Evolutionary conservation across 2,329 filamentous ascomycete species (phyloP), one percentile per base, ranked within the genome.

Genomic region (Colletotrichum spinosum): DNA sequence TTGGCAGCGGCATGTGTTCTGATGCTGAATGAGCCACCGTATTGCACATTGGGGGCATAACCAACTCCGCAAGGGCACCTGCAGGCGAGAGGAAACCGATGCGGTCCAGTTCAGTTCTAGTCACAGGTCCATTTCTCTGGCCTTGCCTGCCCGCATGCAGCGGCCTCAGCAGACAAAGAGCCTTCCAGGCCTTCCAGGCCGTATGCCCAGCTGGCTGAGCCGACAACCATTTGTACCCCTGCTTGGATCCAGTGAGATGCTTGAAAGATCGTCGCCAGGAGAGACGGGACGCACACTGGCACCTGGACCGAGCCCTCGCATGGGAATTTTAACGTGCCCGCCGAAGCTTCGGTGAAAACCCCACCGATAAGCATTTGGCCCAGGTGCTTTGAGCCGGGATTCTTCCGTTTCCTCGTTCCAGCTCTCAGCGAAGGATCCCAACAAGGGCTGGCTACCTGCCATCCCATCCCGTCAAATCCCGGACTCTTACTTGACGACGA

Each of bases 261-360:
- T 55, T 62, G 52, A 45, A 41, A 55, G 62, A 65, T 65, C 62
- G 62, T 56, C 62, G 37, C 58, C 46, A 65, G 62, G 58, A 65
- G 58, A 65, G 41, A 41, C 46, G 52, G 57, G 48, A 62, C 48
- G 33, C 57, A 62, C 51, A 56, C 12, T 62, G 57, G 46, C 51
- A 65, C 13, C 61, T 65, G 56, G 62, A 42, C 61, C 50, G 50
- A 55, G 61, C 52, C 46, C 52, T 48, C 35, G 51, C 38, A 53
- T 52, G 52, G 37, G 57, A 42, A 34, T 45, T 51, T 48, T 17
- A 17, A 17, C 17, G 17, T 17, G 17, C 17, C 17, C 42, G 37
- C 46, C 56, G 35, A 55, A 48, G 34, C 35, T 44, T 65, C 52
- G 52, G 52, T 52, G 41, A 53, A 51, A 53, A 48, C 48, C 54